phyloP scores from a whole-genome alignment of 2,329 filamentous ascomycete genomes.

The Malbranchea cinnamomea region DNA sequence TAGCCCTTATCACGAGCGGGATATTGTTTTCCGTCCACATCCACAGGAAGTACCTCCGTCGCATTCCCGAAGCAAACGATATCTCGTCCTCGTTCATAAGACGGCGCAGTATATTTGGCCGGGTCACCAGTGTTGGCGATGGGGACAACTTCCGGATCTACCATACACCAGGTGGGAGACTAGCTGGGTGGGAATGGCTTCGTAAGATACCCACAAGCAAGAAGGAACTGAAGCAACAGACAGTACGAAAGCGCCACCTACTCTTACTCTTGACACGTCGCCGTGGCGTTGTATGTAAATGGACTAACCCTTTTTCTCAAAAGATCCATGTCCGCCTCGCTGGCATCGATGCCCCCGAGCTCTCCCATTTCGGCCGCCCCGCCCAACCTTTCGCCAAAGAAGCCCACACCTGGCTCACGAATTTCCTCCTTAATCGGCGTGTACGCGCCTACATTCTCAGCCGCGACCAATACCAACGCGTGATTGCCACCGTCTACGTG shows the following conservation, averaged over 20 bases:
- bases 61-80: constrained; percentile 63
- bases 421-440: constrained; percentile 53
- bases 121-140: constrained; percentile 87
- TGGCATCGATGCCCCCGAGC: constrained; percentile 84
- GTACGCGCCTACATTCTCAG: constrained; percentile 74
- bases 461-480: constrained; percentile 80
- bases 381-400: constrained; percentile 74
- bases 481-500: constrained; percentile 73
- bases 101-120: constrained; percentile 61
- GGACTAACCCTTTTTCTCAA: neutral
- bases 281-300: constrained; percentile 3
- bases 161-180: constrained; percentile 80
- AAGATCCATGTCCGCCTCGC: constrained; percentile 76
- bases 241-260: constrained; percentile 38
- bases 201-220: constrained; percentile 56
- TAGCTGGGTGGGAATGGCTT: constrained; percentile 87
- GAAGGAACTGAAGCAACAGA: constrained; percentile 58
- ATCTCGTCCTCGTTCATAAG: constrained; percentile 64
- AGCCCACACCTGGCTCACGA: constrained; percentile 64
- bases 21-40: constrained; percentile 23
- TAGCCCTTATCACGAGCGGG: constrained; percentile 22
- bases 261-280: constrained; percentile 4
- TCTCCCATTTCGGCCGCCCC: constrained; percentile 78
- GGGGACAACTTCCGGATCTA: constrained; percentile 91
- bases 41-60: constrained; percentile 50